Evolutionary conservation across 2,329 filamentous ascomycete species (phyloP).

Genomic region (Emergomyces africanus): DNA sequence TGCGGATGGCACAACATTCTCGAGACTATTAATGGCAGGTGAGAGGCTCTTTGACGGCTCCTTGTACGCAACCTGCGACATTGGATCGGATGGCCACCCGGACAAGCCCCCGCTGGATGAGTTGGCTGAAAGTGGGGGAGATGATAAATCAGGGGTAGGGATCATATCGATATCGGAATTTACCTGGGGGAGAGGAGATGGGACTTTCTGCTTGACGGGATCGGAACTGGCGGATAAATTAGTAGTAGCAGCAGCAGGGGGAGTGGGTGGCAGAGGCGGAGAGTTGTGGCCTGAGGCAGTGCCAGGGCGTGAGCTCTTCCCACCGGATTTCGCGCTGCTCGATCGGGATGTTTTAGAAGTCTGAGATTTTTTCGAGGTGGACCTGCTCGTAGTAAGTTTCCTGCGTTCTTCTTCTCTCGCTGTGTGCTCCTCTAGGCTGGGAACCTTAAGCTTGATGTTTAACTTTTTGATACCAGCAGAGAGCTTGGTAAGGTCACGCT

Average conservation of each 20-base stretch:
- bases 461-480: constrained; percentile 41
- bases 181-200: background rate
- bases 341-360: constrained; percentile 23
- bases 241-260: background rate
- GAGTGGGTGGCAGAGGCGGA: background rate
- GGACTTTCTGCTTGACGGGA: background rate
- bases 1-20: background rate
- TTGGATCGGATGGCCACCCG: background rate
- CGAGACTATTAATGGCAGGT: background rate
- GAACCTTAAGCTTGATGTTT: constrained; percentile 46
- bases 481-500: constrained; percentile 37
- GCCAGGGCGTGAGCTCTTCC: background rate
- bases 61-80: background rate
- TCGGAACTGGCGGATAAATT: background rate
- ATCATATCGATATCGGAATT: background rate
- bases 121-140: background rate
- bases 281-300: background rate
- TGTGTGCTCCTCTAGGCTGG: constrained; percentile 45
- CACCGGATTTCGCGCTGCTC: background rate
- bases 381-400: constrained; percentile 16
- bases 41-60: background rate
- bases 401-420: constrained; percentile 36
- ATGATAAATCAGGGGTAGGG: background rate
- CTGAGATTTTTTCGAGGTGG: constrained; percentile 12
- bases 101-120: background rate